Base-by-base conservation (phyloP, 768 basidiomycete species). In the Leccinum olivaceopallidum region DNA sequence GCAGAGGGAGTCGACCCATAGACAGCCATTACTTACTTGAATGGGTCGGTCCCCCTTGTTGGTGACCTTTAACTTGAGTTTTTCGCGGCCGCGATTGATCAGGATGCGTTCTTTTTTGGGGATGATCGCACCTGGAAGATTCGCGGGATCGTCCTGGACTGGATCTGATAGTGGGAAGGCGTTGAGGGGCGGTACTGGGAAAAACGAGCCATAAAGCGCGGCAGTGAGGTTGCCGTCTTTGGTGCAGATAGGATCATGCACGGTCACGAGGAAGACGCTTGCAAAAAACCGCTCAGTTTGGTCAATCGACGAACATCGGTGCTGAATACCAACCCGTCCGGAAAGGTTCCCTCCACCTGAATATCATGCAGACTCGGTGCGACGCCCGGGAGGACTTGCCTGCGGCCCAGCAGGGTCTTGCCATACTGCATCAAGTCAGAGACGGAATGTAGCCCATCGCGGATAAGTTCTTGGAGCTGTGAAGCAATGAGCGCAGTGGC, bases 161-260 rank as follows among this genome's bases (percentile, higher is more conserved):
- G 78, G 73, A 55, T 86, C 78, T 16, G 76, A 62, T 26, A 80
- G 68, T 0, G 90, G 86, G 78, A 98, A 99, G 2, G 77, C 60
- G 59, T 83, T 78, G 12, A 83, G 73, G 0, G 83, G 71, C 0
- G 95, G 96, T 3, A 89, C 71, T 4, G 96, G 96, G 0, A 98
- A 79, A 77, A 98, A 98, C 0, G 94, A 95, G 10, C 95, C 94
- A 63, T 94, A 94, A n/a, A 99, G 80, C 0, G 96, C 95, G n/a
- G 87, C 84, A 5, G 77, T 77, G 20, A 98, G 77, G 69, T 95
- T 77, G 1, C 94, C 94, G 44, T 82, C 75, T 60, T 93, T 87
- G 0, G 93, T 88, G 71, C 89, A 93, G 63, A 99, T 88, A 20
- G 97, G 96, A 67, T 96, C 90, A 69, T 98, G 95, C 1, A 98